phyloP scores from a whole-genome alignment of 23 red algal species.

The Gracilaria domingensis region DNA sequence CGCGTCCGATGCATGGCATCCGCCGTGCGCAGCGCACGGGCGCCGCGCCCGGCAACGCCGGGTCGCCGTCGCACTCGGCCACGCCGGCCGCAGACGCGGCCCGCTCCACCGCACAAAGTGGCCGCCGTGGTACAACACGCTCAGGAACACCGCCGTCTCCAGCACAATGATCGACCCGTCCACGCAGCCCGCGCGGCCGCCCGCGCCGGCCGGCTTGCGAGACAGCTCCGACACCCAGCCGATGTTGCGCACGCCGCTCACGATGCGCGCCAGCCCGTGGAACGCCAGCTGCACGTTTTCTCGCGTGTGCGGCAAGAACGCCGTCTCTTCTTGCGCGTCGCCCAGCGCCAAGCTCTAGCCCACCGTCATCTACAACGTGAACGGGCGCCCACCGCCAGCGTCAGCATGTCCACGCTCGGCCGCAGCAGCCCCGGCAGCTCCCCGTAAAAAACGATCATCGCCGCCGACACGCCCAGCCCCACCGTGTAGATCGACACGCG shows the following conservation, averaged over 20 bases:
- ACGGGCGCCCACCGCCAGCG: slow-evolving; percentile 55
- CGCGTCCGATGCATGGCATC: background rate
- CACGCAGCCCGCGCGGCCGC: no score
- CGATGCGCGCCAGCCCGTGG: slow-evolving; percentile 57
- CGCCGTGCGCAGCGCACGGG: background rate
- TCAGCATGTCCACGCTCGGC: slow-evolving; percentile 34
- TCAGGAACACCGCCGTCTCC: slow-evolving; percentile 49
- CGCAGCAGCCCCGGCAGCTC: slow-evolving; percentile 8
- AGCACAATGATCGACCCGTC: slow-evolving; percentile 46
- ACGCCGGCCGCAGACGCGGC: background rate
- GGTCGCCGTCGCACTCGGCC: background rate
- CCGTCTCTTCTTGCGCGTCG: slow-evolving; percentile 49
- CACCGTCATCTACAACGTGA: slow-evolving; percentile 63
- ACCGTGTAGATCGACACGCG: slow-evolving; percentile 52
- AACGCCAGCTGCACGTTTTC: slow-evolving; percentile 56
- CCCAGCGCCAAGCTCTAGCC: slow-evolving; percentile 62
- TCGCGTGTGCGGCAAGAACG: background rate
- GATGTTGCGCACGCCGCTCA: slow-evolving; percentile 29
- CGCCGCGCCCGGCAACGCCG: slow-evolving; percentile 3
- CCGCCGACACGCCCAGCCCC: slow-evolving; percentile 6
- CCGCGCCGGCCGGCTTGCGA: background rate
- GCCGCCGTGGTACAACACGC: slow-evolving; percentile 42
- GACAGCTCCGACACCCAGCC: slow-evolving; percentile 60
- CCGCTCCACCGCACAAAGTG: slow-evolving; percentile 62
- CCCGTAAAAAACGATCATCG: slow-evolving; percentile 43